phyloP scores from a whole-genome alignment of 805 yeast species.

The Metschnikowia santaceciliae region DNA sequence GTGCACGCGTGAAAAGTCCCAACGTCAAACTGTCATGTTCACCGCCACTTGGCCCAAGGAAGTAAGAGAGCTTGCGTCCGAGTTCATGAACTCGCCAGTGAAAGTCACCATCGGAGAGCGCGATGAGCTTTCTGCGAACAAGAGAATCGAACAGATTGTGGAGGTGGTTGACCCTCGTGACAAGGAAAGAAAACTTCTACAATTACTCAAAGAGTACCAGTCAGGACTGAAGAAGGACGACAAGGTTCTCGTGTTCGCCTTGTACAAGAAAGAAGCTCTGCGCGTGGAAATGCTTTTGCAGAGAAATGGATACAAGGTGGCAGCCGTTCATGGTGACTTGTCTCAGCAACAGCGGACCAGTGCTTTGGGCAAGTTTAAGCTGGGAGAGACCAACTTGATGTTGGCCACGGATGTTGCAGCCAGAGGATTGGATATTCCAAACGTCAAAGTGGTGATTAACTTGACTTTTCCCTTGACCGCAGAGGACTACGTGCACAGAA shows the following conservation, averaged over 20 bases:
- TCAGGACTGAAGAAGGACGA: constrained; percentile 63
- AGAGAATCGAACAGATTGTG: constrained; percentile 87
- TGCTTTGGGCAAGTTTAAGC: constrained; percentile 81
- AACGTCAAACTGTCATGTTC: constrained; percentile 93
- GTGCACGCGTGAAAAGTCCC: constrained; percentile 39
- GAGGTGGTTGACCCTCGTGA: constrained; percentile 77
- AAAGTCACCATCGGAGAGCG: constrained; percentile 91
- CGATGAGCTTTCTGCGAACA: constrained; percentile 92
- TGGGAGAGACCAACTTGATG: constrained; percentile 68
- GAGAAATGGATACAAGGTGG: constrained; percentile 72
- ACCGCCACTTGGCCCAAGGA: constrained; percentile 99
- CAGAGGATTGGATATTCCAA: constrained; percentile 95
- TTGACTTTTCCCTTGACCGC: constrained; percentile 94
- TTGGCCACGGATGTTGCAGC: constrained; percentile 99
- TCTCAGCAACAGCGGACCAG: constrained; percentile 87
- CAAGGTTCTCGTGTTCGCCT: constrained; percentile 85
- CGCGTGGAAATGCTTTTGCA: constrained; percentile 76
- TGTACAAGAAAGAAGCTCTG: constrained; percentile 94
- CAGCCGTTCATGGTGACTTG: constrained; percentile 96
- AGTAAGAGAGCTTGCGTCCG: constrained; percentile 85
- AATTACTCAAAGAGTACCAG: constrained; percentile 70
- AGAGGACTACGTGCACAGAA: constrained; percentile 95
- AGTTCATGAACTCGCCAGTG: constrained; percentile 81
- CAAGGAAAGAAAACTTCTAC: constrained; percentile 74
- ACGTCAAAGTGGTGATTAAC: constrained; percentile 92